phyloP scores from a whole-genome alignment of 306 rosid species.

The Castanea mollissima region DNA sequence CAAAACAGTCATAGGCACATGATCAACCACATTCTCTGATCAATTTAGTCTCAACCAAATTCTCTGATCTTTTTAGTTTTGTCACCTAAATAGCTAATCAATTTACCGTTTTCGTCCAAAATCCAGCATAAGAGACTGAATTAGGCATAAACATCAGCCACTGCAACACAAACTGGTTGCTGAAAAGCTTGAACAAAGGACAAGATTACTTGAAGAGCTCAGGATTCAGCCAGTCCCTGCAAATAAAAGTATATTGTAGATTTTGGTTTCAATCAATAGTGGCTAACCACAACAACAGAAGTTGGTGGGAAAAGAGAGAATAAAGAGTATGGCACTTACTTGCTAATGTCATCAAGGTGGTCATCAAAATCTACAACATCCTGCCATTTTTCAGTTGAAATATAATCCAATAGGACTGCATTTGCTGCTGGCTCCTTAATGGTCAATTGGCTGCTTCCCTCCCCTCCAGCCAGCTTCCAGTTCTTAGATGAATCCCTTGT shows the following conservation, averaged over 20 bases:
- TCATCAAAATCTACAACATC: slow-evolving; percentile 86
- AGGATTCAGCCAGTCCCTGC: slow-evolving; percentile 96
- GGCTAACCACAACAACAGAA: neutral
- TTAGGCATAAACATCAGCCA: slow-evolving; percentile 21
- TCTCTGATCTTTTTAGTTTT: neutral
- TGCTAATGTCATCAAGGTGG: slow-evolving; percentile 94
- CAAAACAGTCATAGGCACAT: neutral
- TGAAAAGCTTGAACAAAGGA: slow-evolving; percentile 12
- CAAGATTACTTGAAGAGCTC: slow-evolving; percentile 69
- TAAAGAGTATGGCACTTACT: slow-evolving; percentile 40
- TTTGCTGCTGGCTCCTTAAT: slow-evolving; percentile 84
- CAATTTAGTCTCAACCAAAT: neutral
- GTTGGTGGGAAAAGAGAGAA: neutral
- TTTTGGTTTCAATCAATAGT: neutral
- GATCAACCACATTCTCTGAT: neutral
- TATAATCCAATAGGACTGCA: slow-evolving; percentile 71
- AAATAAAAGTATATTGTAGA: slow-evolving; percentile 4
- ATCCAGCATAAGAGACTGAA: slow-evolving; percentile 23
- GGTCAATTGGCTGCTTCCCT: slow-evolving; percentile 53
- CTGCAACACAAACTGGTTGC: slow-evolving; percentile 10
- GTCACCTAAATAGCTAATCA: neutral
- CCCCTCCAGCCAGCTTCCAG: slow-evolving; percentile 78
- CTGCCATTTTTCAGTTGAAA: slow-evolving; percentile 74
- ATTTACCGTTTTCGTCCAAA: slow-evolving; percentile 13
- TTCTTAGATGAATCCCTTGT: slow-evolving; percentile 78